Evolutionary conservation across 2,329 filamentous ascomycete genomes (phyloP), one percentile per base, ranked within the genome.

Genomic region (Shiraia bambusicola): DNA sequence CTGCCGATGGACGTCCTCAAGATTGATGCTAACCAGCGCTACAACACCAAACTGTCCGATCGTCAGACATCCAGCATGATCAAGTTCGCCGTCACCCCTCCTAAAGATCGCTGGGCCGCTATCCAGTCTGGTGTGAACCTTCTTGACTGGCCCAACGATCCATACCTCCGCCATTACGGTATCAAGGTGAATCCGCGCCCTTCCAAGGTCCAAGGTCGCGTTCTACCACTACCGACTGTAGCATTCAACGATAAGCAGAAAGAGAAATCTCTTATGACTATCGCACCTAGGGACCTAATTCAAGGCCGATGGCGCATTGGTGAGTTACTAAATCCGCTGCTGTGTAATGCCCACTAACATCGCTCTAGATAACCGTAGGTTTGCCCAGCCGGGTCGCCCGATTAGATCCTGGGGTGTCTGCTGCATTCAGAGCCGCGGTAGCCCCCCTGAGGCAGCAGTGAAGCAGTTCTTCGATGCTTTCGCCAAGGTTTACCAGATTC

Each of bases 231-330:
- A 3, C 92, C 93, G 0, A 76, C 79, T 17, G 80, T 97, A 8
- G 73, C 82, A 29, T 96, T 89, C 59, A 80, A 53, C 19, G 15
- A 43, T 2, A 54, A 52, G 13, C 58, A 52, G 35, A 58, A 58
- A 42, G 46, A 60, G 13, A 27, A 50, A 2, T 56, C 54, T 7
- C 51, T 69, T 37, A 49, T 50, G 27, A 22, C 19, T 8, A 8
- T 22, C 19, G 4, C 19, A 22, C 42, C 56, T 3, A 31, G 40
- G 5, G 63, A 69, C 29, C 77, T 80, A 14, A 79, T 77, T 13
- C 68, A 71, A 22, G 93, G 92, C 25, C 84, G 89, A 16, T 98
- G 93, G 93, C 88, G 95, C 65, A 75, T 97, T 9, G 83, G 88
- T 28, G 39, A 41, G 22, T 28, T 12, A 28, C 15, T 28, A 14